Evolutionary conservation across 345 rosid species (phyloP).

Genomic region (Raphanus sativus): DNA sequence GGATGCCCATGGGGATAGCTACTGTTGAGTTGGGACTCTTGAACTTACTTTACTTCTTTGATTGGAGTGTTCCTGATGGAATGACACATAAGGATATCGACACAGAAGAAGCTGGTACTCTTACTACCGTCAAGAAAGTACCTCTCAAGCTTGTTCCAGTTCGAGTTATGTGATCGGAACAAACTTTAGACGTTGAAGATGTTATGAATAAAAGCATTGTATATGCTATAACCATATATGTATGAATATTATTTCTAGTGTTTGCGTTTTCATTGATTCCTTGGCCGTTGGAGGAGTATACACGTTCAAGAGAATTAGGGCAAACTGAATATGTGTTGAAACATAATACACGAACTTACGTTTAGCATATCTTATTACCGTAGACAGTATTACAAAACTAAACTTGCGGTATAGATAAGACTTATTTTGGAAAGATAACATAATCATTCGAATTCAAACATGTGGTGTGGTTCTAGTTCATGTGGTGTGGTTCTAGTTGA

Average conservation of each 20-base stretch:
- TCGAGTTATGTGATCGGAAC: constrained; percentile 4
- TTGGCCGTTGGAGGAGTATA: neutral
- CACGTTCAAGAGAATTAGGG: neutral
- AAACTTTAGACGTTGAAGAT: constrained; percentile 2
- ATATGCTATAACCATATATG: neutral
- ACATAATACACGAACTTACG: neutral
- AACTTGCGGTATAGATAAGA: neutral
- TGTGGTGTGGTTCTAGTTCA: too few species aligned
- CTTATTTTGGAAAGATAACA: neutral
- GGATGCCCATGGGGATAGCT: neutral
- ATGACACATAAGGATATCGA: neutral
- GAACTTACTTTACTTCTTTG: neutral
- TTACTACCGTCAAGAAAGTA: neutral
- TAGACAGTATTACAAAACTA: neutral
- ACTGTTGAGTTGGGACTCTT: neutral
- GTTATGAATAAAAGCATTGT: neutral
- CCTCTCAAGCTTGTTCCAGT: neutral
- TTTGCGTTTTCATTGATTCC: neutral
- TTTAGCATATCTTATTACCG: neutral
- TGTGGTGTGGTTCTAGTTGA: too few species aligned
- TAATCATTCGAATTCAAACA: too few species aligned
- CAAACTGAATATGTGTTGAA: neutral
- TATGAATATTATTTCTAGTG: neutral
- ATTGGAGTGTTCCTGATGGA: neutral
- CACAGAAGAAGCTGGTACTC: neutral